phyloP scores from a whole-genome alignment of 805 yeast genomes.

The Candida boleticola region DNA sequence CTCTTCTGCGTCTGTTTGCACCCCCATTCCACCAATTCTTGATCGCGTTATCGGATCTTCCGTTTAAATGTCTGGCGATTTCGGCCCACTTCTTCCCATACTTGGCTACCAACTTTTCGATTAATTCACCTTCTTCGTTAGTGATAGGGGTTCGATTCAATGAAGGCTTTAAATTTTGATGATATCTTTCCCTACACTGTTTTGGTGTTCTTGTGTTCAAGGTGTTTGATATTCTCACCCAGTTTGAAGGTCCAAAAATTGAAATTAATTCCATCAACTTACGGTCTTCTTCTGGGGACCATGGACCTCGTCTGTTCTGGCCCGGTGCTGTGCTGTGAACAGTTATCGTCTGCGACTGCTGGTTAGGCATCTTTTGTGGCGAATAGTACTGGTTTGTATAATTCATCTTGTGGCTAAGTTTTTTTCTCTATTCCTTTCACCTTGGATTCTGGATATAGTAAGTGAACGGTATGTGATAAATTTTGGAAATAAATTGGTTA shows the following conservation, averaged over 20 bases:
- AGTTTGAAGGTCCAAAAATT: constrained; percentile 75
- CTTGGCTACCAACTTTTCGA: constrained; percentile 73
- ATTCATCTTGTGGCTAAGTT: background rate
- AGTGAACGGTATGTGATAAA: too few relatives aligned
- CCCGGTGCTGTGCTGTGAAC: constrained; percentile 11
- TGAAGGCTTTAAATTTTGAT: constrained; percentile 85
- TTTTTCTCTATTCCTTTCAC: too few relatives aligned
- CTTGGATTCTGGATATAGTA: too few relatives aligned
- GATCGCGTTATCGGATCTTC: constrained; percentile 86
- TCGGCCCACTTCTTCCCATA: constrained; percentile 95
- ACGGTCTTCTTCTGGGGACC: constrained; percentile 85
- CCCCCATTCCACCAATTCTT: constrained; percentile 98
- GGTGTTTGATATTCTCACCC: constrained; percentile 81
- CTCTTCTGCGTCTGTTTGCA: constrained; percentile 74
- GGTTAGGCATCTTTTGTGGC: constrained; percentile 2
- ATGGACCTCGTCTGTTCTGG: constrained; percentile 67
- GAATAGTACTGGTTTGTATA: constrained; percentile 4
- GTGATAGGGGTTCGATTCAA: constrained; percentile 81
- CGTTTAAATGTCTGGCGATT: constrained; percentile 82
- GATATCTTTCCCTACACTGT: constrained; percentile 89
- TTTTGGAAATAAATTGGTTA: too few relatives aligned
- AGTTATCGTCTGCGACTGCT: constrained; percentile 7
- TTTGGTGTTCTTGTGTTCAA: constrained; percentile 81
- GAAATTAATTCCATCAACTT: constrained; percentile 66
- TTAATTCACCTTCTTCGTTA: constrained; percentile 76